Base-by-base conservation (phyloP, 495 filamentous ascomycete genomes). In the Lasiosphaeria hispida region DNA sequence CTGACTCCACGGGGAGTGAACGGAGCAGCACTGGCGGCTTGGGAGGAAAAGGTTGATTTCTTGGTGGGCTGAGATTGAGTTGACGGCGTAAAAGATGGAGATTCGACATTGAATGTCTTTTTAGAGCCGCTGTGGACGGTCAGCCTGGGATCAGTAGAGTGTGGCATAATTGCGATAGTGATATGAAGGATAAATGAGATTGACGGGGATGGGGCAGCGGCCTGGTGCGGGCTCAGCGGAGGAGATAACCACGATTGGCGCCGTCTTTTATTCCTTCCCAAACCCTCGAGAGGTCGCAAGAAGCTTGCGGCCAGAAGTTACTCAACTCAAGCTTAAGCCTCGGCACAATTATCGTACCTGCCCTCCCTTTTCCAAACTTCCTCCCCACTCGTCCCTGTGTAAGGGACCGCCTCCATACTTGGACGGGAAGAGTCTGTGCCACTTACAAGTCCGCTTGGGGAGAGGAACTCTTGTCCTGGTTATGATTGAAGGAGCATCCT, bases 31-130 rank as follows among this genome's bases (percentile, higher is more conserved):
- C 79, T 91, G 2, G 87, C 95, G 57, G 89, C 86, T 72, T 92
- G 91, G 1, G 92, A 91, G 5, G 92, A 93, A 57, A 97, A 73
- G 10, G 72, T 77, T 8, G 80, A 75, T 66, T 90, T 91, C 61
- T 86, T 87, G 7, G 80, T 59, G 17, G 67, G 54, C 35, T 40
- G 19, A n/a, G 65, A 57, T 35, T 60, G 80, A 73, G 70, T 81
- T 72, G 76, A 79, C 58, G 94, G 95, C 1, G 91, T 96, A 63
- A 98, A 98, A 41, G 93, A 88, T 11, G 95, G 94, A 10, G 94
- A 97, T 61, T 97, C 94, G 63, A 96, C 93, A 70, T 96, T 97
- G 64, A 98, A 84, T 11, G 86, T 77, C 76, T 93, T 91, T 76
- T 88, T 94, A 56, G 80, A 72, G 59, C 77, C 78, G 62, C 69